Percentiles rank a stretch among this genome's conserved stretches.
phyloP scores from a whole-genome alignment of 768 basidiomycete species.

The Zangia roseola region DNA sequence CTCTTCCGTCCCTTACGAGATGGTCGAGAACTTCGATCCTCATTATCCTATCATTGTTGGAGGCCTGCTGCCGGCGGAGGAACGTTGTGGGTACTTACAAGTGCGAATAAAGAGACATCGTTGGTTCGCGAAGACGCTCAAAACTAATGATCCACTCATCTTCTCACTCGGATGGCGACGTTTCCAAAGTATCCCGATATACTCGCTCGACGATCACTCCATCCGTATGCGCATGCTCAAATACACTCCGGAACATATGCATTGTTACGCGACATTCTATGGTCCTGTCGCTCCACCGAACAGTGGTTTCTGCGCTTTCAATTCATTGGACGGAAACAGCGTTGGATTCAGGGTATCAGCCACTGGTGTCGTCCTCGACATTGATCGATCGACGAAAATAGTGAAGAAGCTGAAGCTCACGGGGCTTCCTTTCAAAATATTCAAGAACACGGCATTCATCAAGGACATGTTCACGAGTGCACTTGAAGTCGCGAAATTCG shows the following conservation, averaged over 20 bases:
- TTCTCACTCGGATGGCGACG: constrained; percentile 97
- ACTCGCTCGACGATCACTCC: constrained; percentile 95
- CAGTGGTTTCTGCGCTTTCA: constrained; percentile 98
- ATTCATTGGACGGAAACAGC: constrained; percentile 63
- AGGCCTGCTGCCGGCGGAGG: constrained; percentile 85
- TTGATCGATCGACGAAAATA: constrained; percentile 90
- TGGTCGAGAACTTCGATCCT: constrained; percentile 93
- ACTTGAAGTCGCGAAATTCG: constrained; percentile 96
- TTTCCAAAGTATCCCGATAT: constrained; percentile 93
- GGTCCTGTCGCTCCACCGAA: constrained; percentile 90
- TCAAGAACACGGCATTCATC: constrained; percentile 98
- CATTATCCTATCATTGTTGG: constrained; percentile 89
- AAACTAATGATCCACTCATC: constrained; percentile 96
- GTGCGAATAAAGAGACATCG: constrained; percentile 95
- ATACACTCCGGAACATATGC: constrained; percentile 99
- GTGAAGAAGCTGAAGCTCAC: constrained; percentile 99
- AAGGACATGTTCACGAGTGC: constrained; percentile 96
- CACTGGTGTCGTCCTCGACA: constrained; percentile 91
- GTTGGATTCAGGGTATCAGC: constrained; percentile 88
- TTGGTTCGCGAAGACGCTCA: constrained; percentile 88
- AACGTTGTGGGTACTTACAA: constrained; percentile 90
- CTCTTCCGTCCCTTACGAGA: constrained; percentile 78
- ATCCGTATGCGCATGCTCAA: constrained; percentile 99
- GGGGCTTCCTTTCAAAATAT: constrained; percentile 94
- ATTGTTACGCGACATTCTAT: constrained; percentile 97